Conservation (phyloP, 73 alveolate species). For the Tetrahymena thermophila region DNA sequence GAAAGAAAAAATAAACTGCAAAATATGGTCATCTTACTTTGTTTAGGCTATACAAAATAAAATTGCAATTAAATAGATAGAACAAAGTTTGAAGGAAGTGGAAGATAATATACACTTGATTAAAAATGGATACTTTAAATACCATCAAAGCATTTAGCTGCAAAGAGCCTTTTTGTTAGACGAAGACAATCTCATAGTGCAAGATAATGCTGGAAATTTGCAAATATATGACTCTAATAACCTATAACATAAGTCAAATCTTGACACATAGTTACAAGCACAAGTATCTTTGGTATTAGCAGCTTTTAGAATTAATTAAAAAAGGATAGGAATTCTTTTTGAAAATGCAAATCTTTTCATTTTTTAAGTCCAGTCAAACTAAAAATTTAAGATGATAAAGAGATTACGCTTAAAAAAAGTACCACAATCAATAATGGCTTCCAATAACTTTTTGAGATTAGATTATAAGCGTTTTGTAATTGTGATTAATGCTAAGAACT, state of each 20-base stretch:
- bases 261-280: neutral
- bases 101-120: neutral
- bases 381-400: neutral
- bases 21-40: neutral
- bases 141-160: neutral
- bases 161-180: neutral
- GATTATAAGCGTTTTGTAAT: neutral
- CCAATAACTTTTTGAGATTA: neutral
- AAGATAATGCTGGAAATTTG: neutral
- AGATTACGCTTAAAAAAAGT: neutral
- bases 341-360: neutral
- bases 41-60: neutral
- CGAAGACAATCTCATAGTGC: neutral
- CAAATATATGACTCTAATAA: neutral
- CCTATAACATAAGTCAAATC: neutral
- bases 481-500: neutral
- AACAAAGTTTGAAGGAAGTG: neutral
- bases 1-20: neutral
- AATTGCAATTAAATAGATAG: neutral
- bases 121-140: neutral
- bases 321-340: neutral
- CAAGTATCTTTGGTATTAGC: neutral
- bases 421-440: neutral
- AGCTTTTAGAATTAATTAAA: neutral
- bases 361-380: neutral